Evolutionary conservation across 352 stramenopile genomes (phyloP), one percentile per base, ranked within the genome.

Genomic region (Pythium rhizo-oryzae): DNA sequence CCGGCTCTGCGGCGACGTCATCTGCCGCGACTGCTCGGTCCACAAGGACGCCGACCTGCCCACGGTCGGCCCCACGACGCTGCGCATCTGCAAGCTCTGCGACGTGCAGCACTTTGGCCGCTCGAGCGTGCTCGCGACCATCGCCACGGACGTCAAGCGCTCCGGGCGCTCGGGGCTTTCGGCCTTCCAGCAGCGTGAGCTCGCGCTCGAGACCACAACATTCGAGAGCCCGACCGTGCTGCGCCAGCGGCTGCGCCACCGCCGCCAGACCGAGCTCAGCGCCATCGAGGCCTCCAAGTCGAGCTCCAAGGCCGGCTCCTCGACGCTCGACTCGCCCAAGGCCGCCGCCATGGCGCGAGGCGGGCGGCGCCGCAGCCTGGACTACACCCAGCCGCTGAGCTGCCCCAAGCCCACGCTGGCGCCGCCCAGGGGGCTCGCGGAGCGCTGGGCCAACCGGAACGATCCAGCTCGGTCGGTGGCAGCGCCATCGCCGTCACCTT

Each of bases 11-110:
- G 80, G 82, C 61, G 82, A 92, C 53, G 76, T 92, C 23, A 90
- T 94, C 52, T 94, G 87, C 55, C 79, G 82, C 1, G 74, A 89
- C 49, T 94, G 87, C 59, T 91, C 83, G 19, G 73, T 88, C 13
- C 77, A 89, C 53, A 92, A 93, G 54, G 79, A 92, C 53, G 76
- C 82, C 12, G 81, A 90, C 63, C 54, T 93, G 24, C 87, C 84
- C 0, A 84, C 78, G 9, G 76, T 87, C n/a, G 87, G 87, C 0
- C 78, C 79, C 9, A 92, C 82, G 30, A 70, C 78, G n/a, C 49
- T 93, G 24, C 81, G 84, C 15, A 87, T 94, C 47, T 94, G 87
- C 58, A 80, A 74, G 33, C 41, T 76, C 28, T 94, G 87, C 63
- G 77, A 91, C 18, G 64, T 69, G 35, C 65, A 72, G 69, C 53